phyloP scores from a whole-genome alignment of 2,329 filamentous ascomycete genomes.

The Annulohypoxylon truncatum region DNA sequence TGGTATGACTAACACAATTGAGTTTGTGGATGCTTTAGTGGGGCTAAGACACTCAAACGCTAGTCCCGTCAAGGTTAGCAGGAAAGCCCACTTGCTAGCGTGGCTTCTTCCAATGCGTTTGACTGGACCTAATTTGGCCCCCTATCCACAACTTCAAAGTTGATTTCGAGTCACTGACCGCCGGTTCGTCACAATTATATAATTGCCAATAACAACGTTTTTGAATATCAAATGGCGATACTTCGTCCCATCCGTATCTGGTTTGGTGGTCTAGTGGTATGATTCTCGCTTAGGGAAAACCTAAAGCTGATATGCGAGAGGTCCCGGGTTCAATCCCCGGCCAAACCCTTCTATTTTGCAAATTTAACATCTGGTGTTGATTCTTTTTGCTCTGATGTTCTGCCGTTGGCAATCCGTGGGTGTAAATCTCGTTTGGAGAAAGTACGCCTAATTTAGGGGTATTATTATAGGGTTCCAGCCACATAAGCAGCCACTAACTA shows the following conservation, averaged over 20 bases:
- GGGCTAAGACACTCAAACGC: neutral
- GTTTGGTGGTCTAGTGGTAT: slow-evolving; percentile 74
- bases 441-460: no score
- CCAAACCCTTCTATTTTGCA: slow-evolving; percentile 44
- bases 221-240: neutral
- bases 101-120: neutral
- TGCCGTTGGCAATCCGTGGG: neutral
- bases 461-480: neutral
- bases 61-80: neutral
- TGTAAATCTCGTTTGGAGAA: neutral
- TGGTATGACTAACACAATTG: neutral
- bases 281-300: slow-evolving; percentile 75
- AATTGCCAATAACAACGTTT: neutral
- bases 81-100: neutral
- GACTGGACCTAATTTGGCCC: neutral
- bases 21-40: neutral
- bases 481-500: neutral
- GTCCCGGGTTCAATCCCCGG: slow-evolving; percentile 58
- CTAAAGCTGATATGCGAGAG: slow-evolving; percentile 52
- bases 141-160: neutral
- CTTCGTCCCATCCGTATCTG: slow-evolving; percentile 23
- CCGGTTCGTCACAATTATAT: neutral
- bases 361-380: neutral
- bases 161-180: neutral
- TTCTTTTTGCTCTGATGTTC: neutral